Evolutionary conservation across 805 yeast species (phyloP).

Genomic region (Hanseniaspora pseudoguilliermondii): DNA sequence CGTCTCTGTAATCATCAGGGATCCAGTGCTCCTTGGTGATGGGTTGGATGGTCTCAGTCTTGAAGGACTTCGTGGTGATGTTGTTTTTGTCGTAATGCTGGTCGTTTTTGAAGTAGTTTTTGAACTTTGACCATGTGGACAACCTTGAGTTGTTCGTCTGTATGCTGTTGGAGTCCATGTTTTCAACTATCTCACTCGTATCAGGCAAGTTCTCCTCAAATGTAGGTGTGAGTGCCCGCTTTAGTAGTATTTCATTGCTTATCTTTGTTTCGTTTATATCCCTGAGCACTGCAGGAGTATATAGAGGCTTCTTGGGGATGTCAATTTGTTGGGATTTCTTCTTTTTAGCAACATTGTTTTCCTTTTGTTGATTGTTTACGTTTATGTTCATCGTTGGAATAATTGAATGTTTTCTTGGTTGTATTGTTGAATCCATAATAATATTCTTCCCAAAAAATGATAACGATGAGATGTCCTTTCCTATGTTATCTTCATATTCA

Average conservation of each 20-base stretch:
- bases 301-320: constrained; percentile 74
- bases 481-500: background rate
- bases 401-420: constrained; percentile 13
- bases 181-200: background rate
- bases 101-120: background rate
- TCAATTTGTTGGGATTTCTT: constrained; percentile 53
- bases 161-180: background rate
- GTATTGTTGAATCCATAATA: constrained; percentile 21
- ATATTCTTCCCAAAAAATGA: constrained; percentile 24
- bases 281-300: constrained; percentile 78
- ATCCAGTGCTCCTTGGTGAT: constrained; percentile 58
- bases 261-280: constrained; percentile 34
- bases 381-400: background rate
- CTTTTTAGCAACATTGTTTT: background rate
- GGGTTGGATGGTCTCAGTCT: constrained; percentile 1
- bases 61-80: constrained; percentile 8
- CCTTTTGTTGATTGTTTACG: background rate
- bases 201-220: background rate
- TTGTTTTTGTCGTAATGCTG: background rate
- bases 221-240: constrained; percentile 19
- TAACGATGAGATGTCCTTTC: constrained; percentile 15
- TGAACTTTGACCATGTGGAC: constrained; percentile 10
- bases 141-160: background rate
- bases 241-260: constrained; percentile 31
- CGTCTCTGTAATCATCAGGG: constrained; percentile 50